Evolutionary conservation across 148 eudicot species (phyloP).

Genomic region (Dianthus caryophyllus): DNA sequence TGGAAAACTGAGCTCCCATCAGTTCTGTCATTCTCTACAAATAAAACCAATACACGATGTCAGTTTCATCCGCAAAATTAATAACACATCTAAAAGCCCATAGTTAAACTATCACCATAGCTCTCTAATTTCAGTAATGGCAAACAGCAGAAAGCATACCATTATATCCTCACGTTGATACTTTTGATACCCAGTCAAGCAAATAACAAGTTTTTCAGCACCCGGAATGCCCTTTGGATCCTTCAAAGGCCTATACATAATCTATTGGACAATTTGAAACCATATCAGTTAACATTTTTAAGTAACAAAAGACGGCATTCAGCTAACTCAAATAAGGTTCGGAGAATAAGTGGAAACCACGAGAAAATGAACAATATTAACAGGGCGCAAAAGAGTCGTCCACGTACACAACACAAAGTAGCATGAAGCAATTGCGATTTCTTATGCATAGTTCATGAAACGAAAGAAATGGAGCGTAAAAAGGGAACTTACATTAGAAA

Average conservation of each 20-base stretch:
- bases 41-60: slow-evolving; percentile 5
- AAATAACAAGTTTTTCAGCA: slow-evolving; percentile 57
- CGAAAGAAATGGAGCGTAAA: neutral
- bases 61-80: neutral
- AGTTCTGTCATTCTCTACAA: slow-evolving; percentile 60
- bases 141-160: slow-evolving; percentile 34
- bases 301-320: neutral
- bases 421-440: neutral
- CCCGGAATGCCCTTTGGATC: slow-evolving; percentile 77
- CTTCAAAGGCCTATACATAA: slow-evolving; percentile 67
- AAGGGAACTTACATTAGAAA: slow-evolving; percentile 47
- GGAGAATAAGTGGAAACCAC: no score
- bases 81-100: neutral
- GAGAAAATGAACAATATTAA: no score
- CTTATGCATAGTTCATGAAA: neutral
- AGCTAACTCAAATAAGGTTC: neutral
- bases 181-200: slow-evolving; percentile 79
- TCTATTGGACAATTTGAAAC: slow-evolving; percentile 32
- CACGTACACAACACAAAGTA: no score
- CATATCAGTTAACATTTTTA: slow-evolving; percentile 1
- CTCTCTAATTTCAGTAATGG: neutral
- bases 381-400: no score
- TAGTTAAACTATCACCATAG: neutral
- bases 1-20: slow-evolving; percentile 84
- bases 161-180: slow-evolving; percentile 30